phyloP scores from a whole-genome alignment of 2,329 filamentous ascomycete species.

The Colletotrichum sp. region DNA sequence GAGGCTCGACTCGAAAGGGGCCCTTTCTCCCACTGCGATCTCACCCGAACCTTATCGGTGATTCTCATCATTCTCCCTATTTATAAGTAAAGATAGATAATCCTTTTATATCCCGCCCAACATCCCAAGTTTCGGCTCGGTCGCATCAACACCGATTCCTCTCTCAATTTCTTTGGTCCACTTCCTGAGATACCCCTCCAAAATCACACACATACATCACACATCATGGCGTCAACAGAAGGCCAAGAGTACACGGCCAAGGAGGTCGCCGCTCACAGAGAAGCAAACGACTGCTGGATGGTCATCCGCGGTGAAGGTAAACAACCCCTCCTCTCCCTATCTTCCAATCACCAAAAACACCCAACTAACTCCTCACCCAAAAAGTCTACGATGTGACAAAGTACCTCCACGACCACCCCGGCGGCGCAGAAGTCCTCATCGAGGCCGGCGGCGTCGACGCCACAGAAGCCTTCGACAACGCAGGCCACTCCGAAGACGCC shows the following conservation, averaged over 20 bases:
- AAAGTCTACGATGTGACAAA: constrained; percentile 64
- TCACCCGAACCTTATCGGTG: background rate
- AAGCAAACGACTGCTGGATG: constrained; percentile 55
- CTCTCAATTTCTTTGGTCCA: background rate
- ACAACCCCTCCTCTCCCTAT: background rate
- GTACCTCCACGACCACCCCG: constrained; percentile 67
- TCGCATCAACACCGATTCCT: background rate
- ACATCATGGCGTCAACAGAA: constrained; percentile 19
- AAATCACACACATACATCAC: background rate
- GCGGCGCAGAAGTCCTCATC: constrained; percentile 78
- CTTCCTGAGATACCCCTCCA: background rate
- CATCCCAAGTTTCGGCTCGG: background rate
- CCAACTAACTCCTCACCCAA: background rate
- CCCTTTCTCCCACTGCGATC: background rate
- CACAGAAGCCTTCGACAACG: constrained; percentile 82
- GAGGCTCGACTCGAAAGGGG: background rate
- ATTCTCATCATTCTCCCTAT: background rate
- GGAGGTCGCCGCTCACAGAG: constrained; percentile 56
- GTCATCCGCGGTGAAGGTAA: constrained; percentile 60
- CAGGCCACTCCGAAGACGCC: constrained; percentile 76
- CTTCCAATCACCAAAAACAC: background rate
- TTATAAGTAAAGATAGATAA: background rate
- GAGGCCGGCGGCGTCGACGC: constrained; percentile 81
- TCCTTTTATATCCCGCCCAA: background rate
- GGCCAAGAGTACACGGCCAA: constrained; percentile 35